These are phyloP conservation scores for Podospora appendiculata DNA, from an alignment of 495 filamentous ascomycete species.

Conservation along the genomic window DNA sequence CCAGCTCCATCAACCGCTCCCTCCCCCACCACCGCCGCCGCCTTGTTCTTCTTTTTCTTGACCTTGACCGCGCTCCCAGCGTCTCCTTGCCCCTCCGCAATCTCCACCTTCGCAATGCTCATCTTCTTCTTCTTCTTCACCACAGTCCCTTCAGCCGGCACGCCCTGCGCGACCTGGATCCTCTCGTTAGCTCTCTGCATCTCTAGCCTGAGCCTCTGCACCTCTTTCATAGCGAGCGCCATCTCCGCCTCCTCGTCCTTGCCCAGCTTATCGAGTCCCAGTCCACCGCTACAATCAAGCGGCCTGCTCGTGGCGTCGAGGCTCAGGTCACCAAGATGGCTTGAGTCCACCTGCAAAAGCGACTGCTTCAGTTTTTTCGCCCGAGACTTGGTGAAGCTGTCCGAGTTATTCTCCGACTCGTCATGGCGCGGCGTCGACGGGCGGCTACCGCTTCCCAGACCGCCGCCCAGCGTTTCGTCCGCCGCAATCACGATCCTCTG, in stretches of 20 bases:
- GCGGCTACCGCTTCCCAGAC: conserved; percentile 23
- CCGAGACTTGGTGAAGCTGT: conserved; percentile 24
- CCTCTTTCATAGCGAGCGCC: conserved; percentile 73
- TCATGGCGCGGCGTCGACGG: conserved; percentile 35
- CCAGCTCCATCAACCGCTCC: conserved; percentile 1
- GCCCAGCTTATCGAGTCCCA: conserved; percentile 45
- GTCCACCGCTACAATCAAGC: conserved; percentile 12
- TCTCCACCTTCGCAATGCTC: conserved; percentile 4
- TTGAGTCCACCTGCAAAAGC: conserved; percentile 79
- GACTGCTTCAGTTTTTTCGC: conserved; percentile 37
- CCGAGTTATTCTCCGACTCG: conserved; percentile 38
- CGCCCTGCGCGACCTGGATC: conserved; percentile 61
- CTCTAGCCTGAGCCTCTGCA: conserved; percentile 74
- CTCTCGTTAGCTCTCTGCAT: conserved; percentile 89
- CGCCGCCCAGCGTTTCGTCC: conserved; percentile 44
- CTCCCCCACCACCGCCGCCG: conserved; percentile 9
- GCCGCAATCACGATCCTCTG: conserved; percentile 52
- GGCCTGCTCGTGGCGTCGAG: conserved; percentile 38
- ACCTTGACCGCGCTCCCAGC: conserved; percentile 18
- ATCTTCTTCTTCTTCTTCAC: conserved; percentile 68
- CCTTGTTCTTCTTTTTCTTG: conserved; percentile 47
- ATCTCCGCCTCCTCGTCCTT: conserved; percentile 70
- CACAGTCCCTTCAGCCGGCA: conserved; percentile 60
- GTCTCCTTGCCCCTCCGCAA: conserved; percentile 4
- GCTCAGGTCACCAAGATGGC: conserved; percentile 58